These are phyloP conservation scores for Gymnopilus dilepis DNA, from an alignment of 768 basidiomycete genomes.

Conservation along the genomic window DNA sequence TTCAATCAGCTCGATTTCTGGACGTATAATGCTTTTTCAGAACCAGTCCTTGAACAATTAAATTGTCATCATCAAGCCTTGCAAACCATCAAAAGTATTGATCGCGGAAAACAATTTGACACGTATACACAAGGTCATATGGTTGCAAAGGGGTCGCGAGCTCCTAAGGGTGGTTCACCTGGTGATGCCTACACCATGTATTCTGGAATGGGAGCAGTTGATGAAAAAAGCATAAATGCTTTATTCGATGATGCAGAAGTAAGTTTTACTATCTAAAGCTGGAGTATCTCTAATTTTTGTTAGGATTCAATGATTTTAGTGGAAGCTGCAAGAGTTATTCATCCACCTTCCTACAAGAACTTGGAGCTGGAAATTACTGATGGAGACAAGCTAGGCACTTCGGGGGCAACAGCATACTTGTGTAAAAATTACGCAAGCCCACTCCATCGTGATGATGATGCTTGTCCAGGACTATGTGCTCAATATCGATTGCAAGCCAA, in stretches of 20 bases:
- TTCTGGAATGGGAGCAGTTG: slow-evolving; percentile 1
- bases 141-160: not conserved
- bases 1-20: slow-evolving; percentile 2
- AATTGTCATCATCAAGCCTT: not conserved
- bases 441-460: too few species aligned
- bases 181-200: slow-evolving; percentile 6
- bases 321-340: slow-evolving; percentile 3
- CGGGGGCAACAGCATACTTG: too few species aligned
- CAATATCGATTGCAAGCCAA: too few species aligned
- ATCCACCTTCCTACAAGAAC: not conserved
- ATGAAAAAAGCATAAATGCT: not conserved
- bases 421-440: too few species aligned
- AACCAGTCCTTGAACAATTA: not conserved
- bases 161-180: slow-evolving; percentile 1
- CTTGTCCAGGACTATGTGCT: too few species aligned
- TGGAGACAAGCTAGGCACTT: not conserved
- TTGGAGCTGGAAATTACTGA: not conserved
- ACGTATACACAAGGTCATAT: not conserved
- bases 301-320: slow-evolving; percentile 3
- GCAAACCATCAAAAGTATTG: not conserved
- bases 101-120: not conserved
- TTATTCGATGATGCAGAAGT: slow-evolving; percentile 8
- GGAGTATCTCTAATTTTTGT: not conserved
- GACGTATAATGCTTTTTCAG: not conserved
- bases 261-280: not conserved